Conservation (phyloP, 2,329 filamentous ascomycete species). For the Aureobasidium musti region DNA sequence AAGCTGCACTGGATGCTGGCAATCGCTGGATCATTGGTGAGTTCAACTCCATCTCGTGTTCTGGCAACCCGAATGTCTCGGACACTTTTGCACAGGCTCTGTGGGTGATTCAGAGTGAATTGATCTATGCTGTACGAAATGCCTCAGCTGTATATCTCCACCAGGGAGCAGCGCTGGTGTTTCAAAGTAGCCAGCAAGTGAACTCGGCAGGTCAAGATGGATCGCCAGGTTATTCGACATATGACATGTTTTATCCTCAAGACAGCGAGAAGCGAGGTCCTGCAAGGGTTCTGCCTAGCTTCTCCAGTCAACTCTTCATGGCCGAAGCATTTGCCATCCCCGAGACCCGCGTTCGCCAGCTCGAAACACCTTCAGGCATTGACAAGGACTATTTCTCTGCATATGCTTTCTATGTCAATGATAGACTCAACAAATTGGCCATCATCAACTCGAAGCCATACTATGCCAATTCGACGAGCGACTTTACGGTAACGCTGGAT, state of each 20-base stretch:
- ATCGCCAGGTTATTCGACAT: conserved; percentile 37
- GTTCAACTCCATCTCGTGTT: conserved; percentile 48
- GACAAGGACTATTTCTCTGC: conserved; percentile 36
- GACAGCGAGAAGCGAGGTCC: conserved; percentile 35
- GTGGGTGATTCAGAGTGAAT: conserved; percentile 45
- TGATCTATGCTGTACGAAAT: conserved; percentile 46
- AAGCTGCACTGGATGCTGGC: conserved; percentile 37
- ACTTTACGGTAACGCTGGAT: conserved; percentile 34
- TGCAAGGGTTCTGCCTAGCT: conserved; percentile 37
- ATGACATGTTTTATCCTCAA: conserved; percentile 37
- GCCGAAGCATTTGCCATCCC: conserved; percentile 37
- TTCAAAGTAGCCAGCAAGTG: conserved; percentile 37
- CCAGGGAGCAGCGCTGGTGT: conserved; percentile 38
- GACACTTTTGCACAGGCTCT: conserved; percentile 48
- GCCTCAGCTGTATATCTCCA: conserved; percentile 45
- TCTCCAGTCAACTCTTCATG: conserved; percentile 37
- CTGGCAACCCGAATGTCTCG: conserved; percentile 45
- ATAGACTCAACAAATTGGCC: conserved; percentile 36
- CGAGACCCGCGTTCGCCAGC: conserved; percentile 34
- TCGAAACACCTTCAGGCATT: conserved; percentile 34
- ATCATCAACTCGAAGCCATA: conserved; percentile 38
- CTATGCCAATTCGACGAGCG: conserved; percentile 37
- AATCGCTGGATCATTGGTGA: conserved; percentile 44
- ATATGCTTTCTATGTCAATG: conserved; percentile 36
- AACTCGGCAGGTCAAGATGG: conserved; percentile 38